Conservation (phyloP, 1,284 basidiomycete species). For the Trichosporon coremiiforme region DNA sequence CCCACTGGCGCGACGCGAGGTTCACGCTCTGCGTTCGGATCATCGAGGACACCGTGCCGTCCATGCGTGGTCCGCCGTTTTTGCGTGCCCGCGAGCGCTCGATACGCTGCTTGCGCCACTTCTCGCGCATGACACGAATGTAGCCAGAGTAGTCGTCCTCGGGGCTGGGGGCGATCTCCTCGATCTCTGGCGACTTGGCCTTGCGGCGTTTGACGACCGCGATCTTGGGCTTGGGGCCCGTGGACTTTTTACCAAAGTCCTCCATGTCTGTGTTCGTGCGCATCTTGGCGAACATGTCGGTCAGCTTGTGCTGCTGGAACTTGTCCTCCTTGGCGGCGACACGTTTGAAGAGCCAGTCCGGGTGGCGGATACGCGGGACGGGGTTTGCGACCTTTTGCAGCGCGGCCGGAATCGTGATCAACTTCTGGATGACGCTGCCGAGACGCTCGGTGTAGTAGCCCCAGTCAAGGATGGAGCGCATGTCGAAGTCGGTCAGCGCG, state of each 20-base stretch:
- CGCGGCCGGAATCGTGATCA: constrained; percentile 98
- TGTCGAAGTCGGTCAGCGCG: constrained; percentile 81
- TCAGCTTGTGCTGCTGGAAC: constrained; percentile 96
- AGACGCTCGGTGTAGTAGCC: constrained; percentile 97
- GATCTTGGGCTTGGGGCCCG: constrained; percentile 47
- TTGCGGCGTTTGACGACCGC: constrained; percentile 65
- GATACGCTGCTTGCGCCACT: constrained; percentile 71
- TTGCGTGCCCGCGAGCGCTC: constrained; percentile 53
- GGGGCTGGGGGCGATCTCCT: constrained; percentile 61
- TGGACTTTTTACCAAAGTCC: constrained; percentile 60
- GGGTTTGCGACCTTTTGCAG: constrained; percentile 98
- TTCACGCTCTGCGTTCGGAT: constrained; percentile 70
- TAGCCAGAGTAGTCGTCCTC: constrained; percentile 72
- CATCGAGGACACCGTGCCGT: constrained; percentile 67
- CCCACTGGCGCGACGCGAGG: constrained; percentile 78
- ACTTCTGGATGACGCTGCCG: constrained; percentile 96
- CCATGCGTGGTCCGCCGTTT: constrained; percentile 58
- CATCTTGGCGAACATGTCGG: constrained; percentile 82
- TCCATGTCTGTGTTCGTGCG: constrained; percentile 50
- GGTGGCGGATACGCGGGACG: constrained; percentile 92
- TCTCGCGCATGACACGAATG: constrained; percentile 74
- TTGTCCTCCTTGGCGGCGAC: constrained; percentile 90
- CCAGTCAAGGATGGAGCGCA: constrained; percentile 97
- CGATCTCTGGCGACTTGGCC: constrained; percentile 41
- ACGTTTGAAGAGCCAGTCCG: constrained; percentile 93